Conservation (phyloP, 768 basidiomycete genomes). For the Royoungia palumana region DNA sequence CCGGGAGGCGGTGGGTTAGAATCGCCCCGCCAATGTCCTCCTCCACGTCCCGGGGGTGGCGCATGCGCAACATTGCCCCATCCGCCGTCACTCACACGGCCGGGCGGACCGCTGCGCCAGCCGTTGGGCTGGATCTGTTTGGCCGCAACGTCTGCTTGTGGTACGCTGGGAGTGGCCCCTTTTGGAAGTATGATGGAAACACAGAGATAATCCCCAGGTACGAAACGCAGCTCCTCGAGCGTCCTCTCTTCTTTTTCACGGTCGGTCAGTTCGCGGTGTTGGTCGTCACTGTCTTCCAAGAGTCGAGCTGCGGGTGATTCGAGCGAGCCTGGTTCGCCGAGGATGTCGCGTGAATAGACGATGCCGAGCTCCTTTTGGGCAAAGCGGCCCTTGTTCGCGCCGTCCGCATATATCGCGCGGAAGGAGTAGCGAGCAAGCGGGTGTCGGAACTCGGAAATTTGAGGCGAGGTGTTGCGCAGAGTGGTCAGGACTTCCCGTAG, state of each 20-base stretch:
- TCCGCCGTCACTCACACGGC: constrained; percentile 43
- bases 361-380: constrained; percentile 76
- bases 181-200: constrained; percentile 76
- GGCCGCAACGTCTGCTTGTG: constrained; percentile 46
- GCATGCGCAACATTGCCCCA: constrained; percentile 43
- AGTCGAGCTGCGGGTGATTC: constrained; percentile 57
- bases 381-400: constrained; percentile 66
- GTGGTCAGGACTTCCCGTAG: constrained; percentile 75
- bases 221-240: constrained; percentile 74
- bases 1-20: constrained; percentile 48
- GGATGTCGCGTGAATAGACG: constrained; percentile 81
- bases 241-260: constrained; percentile 64
- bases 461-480: constrained; percentile 68
- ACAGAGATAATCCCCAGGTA: constrained; percentile 77
- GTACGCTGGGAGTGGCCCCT: constrained; percentile 41
- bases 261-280: constrained; percentile 36
- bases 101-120: constrained; percentile 35
- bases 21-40: constrained; percentile 75
- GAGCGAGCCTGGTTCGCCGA: constrained; percentile 72
- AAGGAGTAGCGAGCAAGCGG: constrained; percentile 81
- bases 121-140: constrained; percentile 34
- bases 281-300: constrained; percentile 44
- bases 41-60: constrained; percentile 44
- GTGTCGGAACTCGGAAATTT: constrained; percentile 69
- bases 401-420: constrained; percentile 75